Percentiles rank a stretch among this genome's conserved stretches.
phyloP scores from a whole-genome alignment of 2,329 filamentous ascomycete species.

The Pestalotiopsis sp. region DNA sequence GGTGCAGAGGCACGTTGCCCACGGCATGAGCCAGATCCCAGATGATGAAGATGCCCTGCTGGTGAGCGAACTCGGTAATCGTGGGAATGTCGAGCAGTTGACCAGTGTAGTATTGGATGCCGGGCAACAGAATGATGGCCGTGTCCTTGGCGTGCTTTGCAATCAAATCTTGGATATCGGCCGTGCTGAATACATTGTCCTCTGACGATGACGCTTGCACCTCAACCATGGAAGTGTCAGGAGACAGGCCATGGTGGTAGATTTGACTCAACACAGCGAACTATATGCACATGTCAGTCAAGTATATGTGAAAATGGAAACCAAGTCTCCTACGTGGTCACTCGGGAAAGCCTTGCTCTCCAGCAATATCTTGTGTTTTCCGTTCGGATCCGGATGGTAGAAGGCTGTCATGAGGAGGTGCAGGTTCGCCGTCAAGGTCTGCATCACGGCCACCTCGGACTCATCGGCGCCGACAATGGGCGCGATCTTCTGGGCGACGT shows the following conservation, averaged over 20 bases:
- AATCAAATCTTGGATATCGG: conserved; percentile 67
- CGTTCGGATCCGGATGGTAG: conserved; percentile 64
- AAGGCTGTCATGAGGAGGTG: conserved; percentile 79
- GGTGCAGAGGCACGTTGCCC: conserved; percentile 70
- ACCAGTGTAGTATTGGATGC: conserved; percentile 80
- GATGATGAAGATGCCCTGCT: conserved; percentile 66
- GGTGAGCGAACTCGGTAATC: conserved; percentile 71
- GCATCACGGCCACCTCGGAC: conserved; percentile 76
- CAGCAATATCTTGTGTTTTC: conserved; percentile 71
- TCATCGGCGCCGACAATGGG: conserved; percentile 69
- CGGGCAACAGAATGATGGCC: conserved; percentile 72
- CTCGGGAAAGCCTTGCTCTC: conserved; percentile 81
- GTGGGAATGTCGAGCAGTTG: conserved; percentile 73
- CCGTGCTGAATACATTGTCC: conserved; percentile 59
- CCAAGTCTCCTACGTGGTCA: conserved; percentile 63
- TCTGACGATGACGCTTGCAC: conserved; percentile 56
- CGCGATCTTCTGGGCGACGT: conserved; percentile 64
- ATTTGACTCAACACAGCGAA: conserved; percentile 79
- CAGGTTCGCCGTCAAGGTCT: conserved; percentile 75
- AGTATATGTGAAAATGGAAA: background rate
- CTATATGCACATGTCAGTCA: conserved; percentile 39
- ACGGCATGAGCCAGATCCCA: conserved; percentile 82
- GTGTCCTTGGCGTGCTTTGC: conserved; percentile 64
- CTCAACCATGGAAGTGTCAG: conserved; percentile 65
- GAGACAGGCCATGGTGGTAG: conserved; percentile 63